Evolutionary conservation across 192 early-diverging fungal species (phyloP), one percentile per base, ranked within the genome.

Genomic region (Coemansia erecta): DNA sequence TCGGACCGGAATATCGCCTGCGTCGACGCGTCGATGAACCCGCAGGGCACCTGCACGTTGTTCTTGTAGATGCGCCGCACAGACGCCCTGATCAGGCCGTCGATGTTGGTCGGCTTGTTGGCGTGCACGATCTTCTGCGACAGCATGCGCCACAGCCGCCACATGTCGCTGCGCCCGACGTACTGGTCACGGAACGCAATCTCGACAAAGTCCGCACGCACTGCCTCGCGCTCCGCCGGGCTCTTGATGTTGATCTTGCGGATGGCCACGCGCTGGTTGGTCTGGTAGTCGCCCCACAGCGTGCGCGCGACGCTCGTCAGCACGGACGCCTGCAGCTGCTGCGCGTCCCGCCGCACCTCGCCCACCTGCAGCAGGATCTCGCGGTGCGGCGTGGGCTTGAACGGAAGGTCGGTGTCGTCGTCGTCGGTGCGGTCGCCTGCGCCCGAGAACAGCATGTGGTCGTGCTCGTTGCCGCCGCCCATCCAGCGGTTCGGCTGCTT

Each of bases 141-240:
- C 21, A 98, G 70, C 24, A 77, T 76, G 28, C 83, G 84, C 64
- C 90, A 86, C 31, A 97, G 61, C 49, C 89, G 65, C 93, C 94
- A 96, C 94, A 97, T 97, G 71, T 97, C 94, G 72, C 86, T 86
- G 60, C 94, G 82, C 10, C 87, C 92, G 19, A 98, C 80, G 64
- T 95, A 96, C 60, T 97, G 94, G 61, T 96, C 92, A 26, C 87
- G 82, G 56, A 98, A 92, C 6, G 83, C 69, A 18, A 98, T 72
- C 60, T 96, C 96, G 14, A 98, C 74, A 73, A 90, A 89, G 47
- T 89, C 86, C 4, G 91, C 86, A 6, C 85, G 75, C 14, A 93
- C 85, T 8, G 67, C 53, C 22, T 80, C 80, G 50, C 80, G 75
- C 58, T 78, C 70, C 0, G 49, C 50, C 8, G 4, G 13, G 44